phyloP scores from a whole-genome alignment of 2,329 filamentous ascomycete genomes.

The Zymoseptoria crescenta region DNA sequence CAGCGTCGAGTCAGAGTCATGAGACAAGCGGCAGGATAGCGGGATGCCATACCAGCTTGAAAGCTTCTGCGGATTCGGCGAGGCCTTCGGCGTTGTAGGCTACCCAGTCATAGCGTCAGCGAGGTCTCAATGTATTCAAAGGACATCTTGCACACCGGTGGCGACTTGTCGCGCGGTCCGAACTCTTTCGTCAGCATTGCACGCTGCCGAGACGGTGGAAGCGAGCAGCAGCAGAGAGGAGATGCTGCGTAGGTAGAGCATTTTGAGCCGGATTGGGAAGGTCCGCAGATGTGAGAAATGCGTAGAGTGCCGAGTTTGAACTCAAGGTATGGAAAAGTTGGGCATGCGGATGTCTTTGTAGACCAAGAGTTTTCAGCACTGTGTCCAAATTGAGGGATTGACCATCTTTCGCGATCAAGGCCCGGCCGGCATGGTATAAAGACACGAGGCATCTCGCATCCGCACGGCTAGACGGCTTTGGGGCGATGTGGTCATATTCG shows the following conservation, averaged over 20 bases:
- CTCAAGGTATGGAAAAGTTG: too few species aligned
- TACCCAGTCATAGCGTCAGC: not conserved
- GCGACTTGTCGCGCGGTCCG: constrained; percentile 1
- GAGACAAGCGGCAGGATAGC: too few species aligned
- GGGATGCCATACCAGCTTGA: not conserved
- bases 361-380: too few species aligned
- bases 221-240: not conserved
- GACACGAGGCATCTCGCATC: too few species aligned
- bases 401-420: too few species aligned
- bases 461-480: too few species aligned
- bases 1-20: not conserved
- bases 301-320: too few species aligned
- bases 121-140: not conserved
- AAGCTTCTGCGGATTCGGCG: constrained; percentile 2
- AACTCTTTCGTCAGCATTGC: not conserved
- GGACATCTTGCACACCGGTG: not conserved
- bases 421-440: too few species aligned
- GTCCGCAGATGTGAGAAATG: not conserved
- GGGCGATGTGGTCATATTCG: too few species aligned
- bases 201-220: not conserved
- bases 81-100: constrained; percentile 6
- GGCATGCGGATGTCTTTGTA: too few species aligned
- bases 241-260: not conserved
- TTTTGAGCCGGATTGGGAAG: not conserved
- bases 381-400: too few species aligned